Conservation (phyloP, 2,329 filamentous ascomycete species). For the Trichophyton equinum region DNA sequence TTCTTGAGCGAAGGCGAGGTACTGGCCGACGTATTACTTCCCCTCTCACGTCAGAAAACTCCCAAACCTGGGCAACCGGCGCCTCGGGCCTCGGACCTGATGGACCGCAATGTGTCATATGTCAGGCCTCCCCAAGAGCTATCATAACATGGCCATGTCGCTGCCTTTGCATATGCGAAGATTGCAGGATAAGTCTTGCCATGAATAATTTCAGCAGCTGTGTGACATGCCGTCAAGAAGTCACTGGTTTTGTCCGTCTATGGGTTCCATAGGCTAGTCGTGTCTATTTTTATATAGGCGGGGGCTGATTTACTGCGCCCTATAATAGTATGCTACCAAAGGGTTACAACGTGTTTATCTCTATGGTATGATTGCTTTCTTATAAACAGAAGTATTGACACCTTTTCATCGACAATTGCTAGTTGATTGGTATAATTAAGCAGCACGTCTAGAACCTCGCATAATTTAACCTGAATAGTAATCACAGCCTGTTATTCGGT, state of each 20-base stretch:
- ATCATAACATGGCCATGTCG: slow-evolving; percentile 95
- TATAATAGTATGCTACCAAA: not conserved
- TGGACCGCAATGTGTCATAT: slow-evolving; percentile 83
- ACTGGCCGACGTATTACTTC: slow-evolving; percentile 5
- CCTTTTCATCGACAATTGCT: too few species aligned
- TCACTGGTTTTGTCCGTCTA: slow-evolving; percentile 77
- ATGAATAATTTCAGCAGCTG: slow-evolving; percentile 97
- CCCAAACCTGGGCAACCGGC: slow-evolving; percentile 52
- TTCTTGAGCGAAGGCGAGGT: slow-evolving; percentile 41
- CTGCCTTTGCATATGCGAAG: slow-evolving; percentile 86
- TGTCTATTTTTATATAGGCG: too few species aligned
- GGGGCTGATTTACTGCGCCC: too few species aligned
- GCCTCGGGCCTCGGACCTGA: slow-evolving; percentile 59
- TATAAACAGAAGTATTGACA: too few species aligned
- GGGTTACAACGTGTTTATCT: not conserved
- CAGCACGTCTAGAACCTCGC: too few species aligned
- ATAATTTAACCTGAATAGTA: too few species aligned
- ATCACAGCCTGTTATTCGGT: too few species aligned
- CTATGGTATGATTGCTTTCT: not conserved
- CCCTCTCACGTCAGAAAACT: slow-evolving; percentile 10
- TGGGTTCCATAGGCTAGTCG: slow-evolving; percentile 54
- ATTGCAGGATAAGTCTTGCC: slow-evolving; percentile 81
- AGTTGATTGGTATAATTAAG: too few species aligned
- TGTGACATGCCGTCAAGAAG: slow-evolving; percentile 81
- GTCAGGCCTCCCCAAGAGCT: slow-evolving; percentile 70